A percentile compares a stretch with the other conserved stretches of the same genome.
These are phyloP conservation scores for Apophysomyces ossiformis DNA, from an alignment of 371 early-diverging fungal genomes.

Conservation along the genomic window DNA sequence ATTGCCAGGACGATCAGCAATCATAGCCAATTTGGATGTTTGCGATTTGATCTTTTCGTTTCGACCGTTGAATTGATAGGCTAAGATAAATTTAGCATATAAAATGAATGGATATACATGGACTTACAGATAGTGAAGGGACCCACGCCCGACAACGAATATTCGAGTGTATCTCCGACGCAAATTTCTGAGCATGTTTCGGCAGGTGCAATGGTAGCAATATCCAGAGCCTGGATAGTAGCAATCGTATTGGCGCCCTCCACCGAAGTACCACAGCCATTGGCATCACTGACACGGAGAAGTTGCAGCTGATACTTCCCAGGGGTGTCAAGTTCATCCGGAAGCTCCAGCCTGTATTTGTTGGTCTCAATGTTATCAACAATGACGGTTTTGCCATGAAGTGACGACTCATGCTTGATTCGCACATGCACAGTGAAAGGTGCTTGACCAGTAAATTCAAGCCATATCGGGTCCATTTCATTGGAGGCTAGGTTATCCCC, in stretches of 20 bases:
- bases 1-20: constrained; percentile 61
- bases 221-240: constrained; percentile 44
- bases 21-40: constrained; percentile 36
- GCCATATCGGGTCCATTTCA: constrained; percentile 35
- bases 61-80: constrained; percentile 49
- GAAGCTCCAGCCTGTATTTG: constrained; percentile 34
- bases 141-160: constrained; percentile 44
- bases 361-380: constrained; percentile 37
- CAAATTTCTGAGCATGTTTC: constrained; percentile 45
- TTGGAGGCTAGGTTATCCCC: constrained; percentile 37
- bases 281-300: constrained; percentile 43
- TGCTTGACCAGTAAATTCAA: constrained; percentile 51
- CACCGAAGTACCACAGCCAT: constrained; percentile 41
- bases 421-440: constrained; percentile 49
- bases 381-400: constrained; percentile 28
- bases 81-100: constrained; percentile 14
- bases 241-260: constrained; percentile 24
- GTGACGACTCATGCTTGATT: constrained; percentile 41
- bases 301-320: constrained; percentile 47
- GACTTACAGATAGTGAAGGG: constrained; percentile 45
- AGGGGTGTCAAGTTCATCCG: constrained; percentile 33
- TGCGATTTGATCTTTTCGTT: constrained; percentile 35
- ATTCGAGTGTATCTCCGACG: constrained; percentile 58
- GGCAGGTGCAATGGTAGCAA: constrained; percentile 45
- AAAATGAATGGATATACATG: neutral